phyloP scores from a whole-genome alignment of 306 rosid species.

The Neltuma alba region DNA sequence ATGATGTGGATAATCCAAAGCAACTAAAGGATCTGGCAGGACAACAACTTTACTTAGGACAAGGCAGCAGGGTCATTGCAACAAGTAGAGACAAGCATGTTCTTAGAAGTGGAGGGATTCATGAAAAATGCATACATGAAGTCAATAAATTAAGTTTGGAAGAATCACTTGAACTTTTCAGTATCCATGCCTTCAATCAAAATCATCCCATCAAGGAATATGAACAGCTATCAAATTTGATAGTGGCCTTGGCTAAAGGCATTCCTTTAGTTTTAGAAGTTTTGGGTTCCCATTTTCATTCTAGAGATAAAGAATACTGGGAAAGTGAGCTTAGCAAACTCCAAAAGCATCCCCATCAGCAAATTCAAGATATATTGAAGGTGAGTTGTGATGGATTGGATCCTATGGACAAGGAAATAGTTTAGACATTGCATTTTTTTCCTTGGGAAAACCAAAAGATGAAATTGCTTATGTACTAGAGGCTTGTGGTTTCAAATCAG shows the following conservation, averaged over 20 bases:
- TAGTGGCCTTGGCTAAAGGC: neutral
- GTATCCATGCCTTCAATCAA: neutral
- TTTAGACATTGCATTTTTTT: neutral
- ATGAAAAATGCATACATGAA: neutral
- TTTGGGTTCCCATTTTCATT: neutral
- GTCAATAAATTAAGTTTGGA: no score
- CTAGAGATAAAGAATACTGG: neutral
- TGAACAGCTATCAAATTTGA: neutral
- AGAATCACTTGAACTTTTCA: neutral
- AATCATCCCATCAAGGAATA: neutral
- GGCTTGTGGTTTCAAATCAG: neutral
- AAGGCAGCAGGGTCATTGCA: neutral
- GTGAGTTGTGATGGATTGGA: neutral
- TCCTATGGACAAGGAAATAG: neutral
- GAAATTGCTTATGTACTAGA: neutral
- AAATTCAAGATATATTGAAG: neutral
- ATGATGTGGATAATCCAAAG: neutral
- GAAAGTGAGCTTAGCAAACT: neutral
- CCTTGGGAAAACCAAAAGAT: accelerated
- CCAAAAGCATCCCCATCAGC: accelerated
- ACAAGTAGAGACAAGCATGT: neutral
- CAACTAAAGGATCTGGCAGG: neutral
- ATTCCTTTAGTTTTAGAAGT: neutral
- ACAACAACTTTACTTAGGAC: neutral
- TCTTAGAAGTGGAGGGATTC: neutral